Evolutionary conservation across 1,139 yeast genomes (phyloP).

Genomic region (Pichia sp.): DNA sequence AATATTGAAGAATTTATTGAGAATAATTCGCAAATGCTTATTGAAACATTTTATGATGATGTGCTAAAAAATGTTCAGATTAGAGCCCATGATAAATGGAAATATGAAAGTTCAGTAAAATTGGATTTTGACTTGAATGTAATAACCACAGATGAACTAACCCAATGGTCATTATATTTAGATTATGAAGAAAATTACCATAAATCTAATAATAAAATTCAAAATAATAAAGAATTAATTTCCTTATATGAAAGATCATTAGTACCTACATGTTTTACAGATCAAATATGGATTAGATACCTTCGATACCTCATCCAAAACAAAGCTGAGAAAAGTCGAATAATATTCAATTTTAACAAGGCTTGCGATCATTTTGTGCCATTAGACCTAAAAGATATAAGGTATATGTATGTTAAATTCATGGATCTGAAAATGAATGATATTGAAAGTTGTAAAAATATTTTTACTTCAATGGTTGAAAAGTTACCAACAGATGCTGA

Average conservation of each 20-base stretch:
- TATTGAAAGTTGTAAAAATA: slow-evolving; percentile 16
- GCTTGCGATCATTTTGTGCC: slow-evolving; percentile 46
- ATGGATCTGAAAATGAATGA: slow-evolving; percentile 23
- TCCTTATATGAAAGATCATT: slow-evolving; percentile 56
- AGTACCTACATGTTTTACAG: slow-evolving; percentile 48
- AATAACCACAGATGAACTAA: slow-evolving; percentile 34
- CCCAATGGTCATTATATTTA: slow-evolving; percentile 49
- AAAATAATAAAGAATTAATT: slow-evolving; percentile 25
- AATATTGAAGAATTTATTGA: slow-evolving; percentile 23
- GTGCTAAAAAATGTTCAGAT: slow-evolving; percentile 43
- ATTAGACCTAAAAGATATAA: slow-evolving; percentile 32
- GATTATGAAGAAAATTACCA: slow-evolving; percentile 45
- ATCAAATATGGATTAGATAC: slow-evolving; percentile 54
- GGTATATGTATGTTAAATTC: slow-evolving; percentile 40
- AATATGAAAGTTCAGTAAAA: slow-evolving; percentile 47
- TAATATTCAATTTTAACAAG: slow-evolving; percentile 34
- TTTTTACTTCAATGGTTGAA: slow-evolving; percentile 17
- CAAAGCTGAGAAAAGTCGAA: slow-evolving; percentile 21
- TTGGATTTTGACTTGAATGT: slow-evolving; percentile 39
- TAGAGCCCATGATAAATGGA: slow-evolving; percentile 54
- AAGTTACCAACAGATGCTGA: slow-evolving; percentile 16
- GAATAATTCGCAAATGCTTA: slow-evolving; percentile 29
- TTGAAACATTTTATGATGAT: slow-evolving; percentile 39
- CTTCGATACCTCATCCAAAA: slow-evolving; percentile 36
- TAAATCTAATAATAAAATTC: slow-evolving; percentile 33